Conservation (phyloP, 495 filamentous ascomycete genomes). For the Tuber umbilicatum region DNA sequence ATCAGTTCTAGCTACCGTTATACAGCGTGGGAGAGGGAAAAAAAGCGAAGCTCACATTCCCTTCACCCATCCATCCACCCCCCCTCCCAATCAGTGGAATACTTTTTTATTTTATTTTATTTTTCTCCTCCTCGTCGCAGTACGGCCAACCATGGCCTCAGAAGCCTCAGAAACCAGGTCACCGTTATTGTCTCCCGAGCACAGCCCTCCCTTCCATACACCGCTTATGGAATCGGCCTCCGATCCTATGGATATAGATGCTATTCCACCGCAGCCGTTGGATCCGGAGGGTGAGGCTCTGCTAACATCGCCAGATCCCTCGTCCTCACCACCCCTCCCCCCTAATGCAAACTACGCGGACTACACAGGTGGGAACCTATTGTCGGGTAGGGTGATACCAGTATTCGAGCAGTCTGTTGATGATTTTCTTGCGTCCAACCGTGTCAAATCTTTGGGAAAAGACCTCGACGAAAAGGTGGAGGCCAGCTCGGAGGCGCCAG, state of each 20-base stretch:
- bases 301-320: neutral
- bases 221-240: neutral
- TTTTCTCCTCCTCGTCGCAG: conserved; percentile 6
- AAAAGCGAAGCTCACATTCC: conserved; percentile 5
- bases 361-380: neutral
- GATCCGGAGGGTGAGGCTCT: neutral
- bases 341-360: neutral
- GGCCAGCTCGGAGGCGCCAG: neutral
- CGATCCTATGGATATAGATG: neutral
- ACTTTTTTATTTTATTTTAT: conserved; percentile 5
- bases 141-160: conserved; percentile 1
- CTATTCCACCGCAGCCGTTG: neutral
- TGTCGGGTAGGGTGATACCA: neutral
- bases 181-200: conserved; percentile 1
- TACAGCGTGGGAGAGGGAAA: neutral
- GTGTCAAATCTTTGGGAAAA: neutral
- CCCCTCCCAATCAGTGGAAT: neutral
- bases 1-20: neutral
- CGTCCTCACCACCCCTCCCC: neutral
- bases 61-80: neutral
- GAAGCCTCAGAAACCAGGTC: conserved; percentile 10
- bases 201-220: conserved; percentile 6
- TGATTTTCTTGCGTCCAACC: neutral
- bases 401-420: neutral
- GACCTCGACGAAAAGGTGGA: neutral